Conservation (phyloP, 768 basidiomycete genomes). For the Trametes gibbosa region DNA sequence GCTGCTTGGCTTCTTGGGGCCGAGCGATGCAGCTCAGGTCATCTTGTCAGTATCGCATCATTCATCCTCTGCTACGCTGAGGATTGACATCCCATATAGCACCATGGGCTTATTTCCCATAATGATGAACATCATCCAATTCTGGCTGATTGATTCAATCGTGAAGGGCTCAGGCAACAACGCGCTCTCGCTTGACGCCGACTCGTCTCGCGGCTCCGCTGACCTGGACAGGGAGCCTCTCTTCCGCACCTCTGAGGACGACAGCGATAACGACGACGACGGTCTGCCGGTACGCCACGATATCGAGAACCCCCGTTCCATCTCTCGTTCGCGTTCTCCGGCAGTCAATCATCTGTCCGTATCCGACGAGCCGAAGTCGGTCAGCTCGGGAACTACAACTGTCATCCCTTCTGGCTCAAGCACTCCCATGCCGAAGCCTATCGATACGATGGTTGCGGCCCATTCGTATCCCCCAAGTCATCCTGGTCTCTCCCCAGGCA, state of each 20-base stretch:
- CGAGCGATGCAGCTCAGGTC: slow-evolving; percentile 66
- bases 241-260: slow-evolving; percentile 53
- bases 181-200: slow-evolving; percentile 39
- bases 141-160: slow-evolving; percentile 93
- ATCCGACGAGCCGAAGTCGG: slow-evolving; percentile 38
- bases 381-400: slow-evolving; percentile 34
- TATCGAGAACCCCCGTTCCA: slow-evolving; percentile 44
- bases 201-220: slow-evolving; percentile 35
- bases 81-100: slow-evolving; percentile 36
- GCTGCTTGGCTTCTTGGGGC: slow-evolving; percentile 76
- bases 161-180: slow-evolving; percentile 64
- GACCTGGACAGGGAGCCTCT: slow-evolving; percentile 60
- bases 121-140: slow-evolving; percentile 85
- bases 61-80: neutral
- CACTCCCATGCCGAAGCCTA: slow-evolving; percentile 25
- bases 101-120: slow-evolving; percentile 93
- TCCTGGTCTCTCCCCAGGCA: slow-evolving; percentile 30
- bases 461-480: slow-evolving; percentile 67
- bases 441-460: slow-evolving; percentile 30
- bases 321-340: slow-evolving; percentile 30
- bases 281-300: slow-evolving; percentile 32
- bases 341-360: slow-evolving; percentile 20
- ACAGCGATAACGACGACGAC: slow-evolving; percentile 42
- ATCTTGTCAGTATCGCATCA: slow-evolving; percentile 60
- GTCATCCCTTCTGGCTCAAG: slow-evolving; percentile 27